Percentiles rank a stretch among this genome's conserved stretches.
Conservation (phyloP, 768 basidiomycete genomes). For the Boletus rubescentipes region DNA sequence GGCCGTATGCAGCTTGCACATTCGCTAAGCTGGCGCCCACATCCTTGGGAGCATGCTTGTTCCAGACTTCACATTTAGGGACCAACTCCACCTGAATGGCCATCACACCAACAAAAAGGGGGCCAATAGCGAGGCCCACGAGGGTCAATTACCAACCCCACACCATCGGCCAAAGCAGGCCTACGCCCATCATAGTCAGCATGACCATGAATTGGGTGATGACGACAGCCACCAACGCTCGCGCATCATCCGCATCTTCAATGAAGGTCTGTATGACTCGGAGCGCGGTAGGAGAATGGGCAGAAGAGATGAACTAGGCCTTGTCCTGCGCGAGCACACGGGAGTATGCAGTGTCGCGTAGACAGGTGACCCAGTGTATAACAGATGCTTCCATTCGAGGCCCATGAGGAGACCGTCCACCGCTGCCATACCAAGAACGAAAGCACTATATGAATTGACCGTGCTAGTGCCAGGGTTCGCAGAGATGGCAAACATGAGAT, state of each 20-base stretch:
- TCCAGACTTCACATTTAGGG: slow-evolving; percentile 67
- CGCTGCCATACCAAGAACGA: slow-evolving; percentile 72
- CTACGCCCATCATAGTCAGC: slow-evolving; percentile 75
- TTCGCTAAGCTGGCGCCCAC: no score
- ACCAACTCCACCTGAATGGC: slow-evolving; percentile 72
- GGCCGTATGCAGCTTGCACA: no score
- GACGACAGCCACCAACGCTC: slow-evolving; percentile 70
- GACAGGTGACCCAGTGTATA: slow-evolving; percentile 67
- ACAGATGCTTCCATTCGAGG: slow-evolving; percentile 73
- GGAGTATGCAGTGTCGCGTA: slow-evolving; percentile 57
- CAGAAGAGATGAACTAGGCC: slow-evolving; percentile 75
- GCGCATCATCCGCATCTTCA: slow-evolving; percentile 89
- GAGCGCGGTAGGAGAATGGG: slow-evolving; percentile 59
- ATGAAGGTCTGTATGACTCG: slow-evolving; percentile 73
- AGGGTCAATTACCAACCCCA: slow-evolving; percentile 92
- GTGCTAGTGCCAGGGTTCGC: slow-evolving; percentile 61
- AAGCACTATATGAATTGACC: slow-evolving; percentile 69
- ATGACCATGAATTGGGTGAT: slow-evolving; percentile 74
- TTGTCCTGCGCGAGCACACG: slow-evolving; percentile 79
- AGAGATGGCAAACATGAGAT: slow-evolving; percentile 74
- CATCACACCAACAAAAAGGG: slow-evolving; percentile 77
- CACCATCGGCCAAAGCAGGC: slow-evolving; percentile 85
- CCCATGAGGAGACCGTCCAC: slow-evolving; percentile 75
- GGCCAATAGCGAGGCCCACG: slow-evolving; percentile 83
- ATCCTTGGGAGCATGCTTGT: slow-evolving; percentile 86